Conservation (phyloP, 2,329 filamentous ascomycete genomes). For the Delphinella strobiligena region DNA sequence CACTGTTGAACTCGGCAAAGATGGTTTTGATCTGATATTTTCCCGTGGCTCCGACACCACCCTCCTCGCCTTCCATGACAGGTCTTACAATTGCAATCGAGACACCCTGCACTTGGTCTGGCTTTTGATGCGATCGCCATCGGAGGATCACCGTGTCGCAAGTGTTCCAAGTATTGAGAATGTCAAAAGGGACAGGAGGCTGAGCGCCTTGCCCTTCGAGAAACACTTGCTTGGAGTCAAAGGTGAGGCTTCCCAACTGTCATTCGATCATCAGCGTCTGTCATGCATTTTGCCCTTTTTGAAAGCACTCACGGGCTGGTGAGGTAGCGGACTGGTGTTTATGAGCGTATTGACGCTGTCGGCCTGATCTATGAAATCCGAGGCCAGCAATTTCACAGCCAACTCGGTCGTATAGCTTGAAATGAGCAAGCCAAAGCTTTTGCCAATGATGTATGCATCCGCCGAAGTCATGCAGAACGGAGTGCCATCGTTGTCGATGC, state of each 20-base stretch:
- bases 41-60: background rate
- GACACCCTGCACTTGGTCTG: constrained; percentile 15
- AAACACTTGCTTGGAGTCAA: constrained; percentile 16
- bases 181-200: constrained; percentile 19
- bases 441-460: constrained; percentile 17
- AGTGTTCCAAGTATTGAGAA: constrained; percentile 17
- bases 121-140: constrained; percentile 17
- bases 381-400: constrained; percentile 14
- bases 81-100: constrained; percentile 2
- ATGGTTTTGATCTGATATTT: constrained; percentile 21
- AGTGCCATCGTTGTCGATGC: background rate
- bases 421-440: constrained; percentile 18
- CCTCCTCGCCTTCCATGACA: background rate
- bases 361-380: constrained; percentile 20
- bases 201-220: constrained; percentile 19
- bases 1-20: constrained; percentile 24
- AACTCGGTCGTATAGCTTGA: constrained; percentile 15
- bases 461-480: constrained; percentile 13
- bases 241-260: constrained; percentile 11
- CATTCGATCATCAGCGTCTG: background rate
- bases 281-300: background rate
- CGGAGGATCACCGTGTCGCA: constrained; percentile 19
- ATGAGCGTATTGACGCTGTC: constrained; percentile 22
- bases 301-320: background rate
- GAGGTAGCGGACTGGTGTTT: background rate